Evolutionary conservation across 495 filamentous ascomycete species (phyloP).

Genomic region (Aspergillus asperescens): DNA sequence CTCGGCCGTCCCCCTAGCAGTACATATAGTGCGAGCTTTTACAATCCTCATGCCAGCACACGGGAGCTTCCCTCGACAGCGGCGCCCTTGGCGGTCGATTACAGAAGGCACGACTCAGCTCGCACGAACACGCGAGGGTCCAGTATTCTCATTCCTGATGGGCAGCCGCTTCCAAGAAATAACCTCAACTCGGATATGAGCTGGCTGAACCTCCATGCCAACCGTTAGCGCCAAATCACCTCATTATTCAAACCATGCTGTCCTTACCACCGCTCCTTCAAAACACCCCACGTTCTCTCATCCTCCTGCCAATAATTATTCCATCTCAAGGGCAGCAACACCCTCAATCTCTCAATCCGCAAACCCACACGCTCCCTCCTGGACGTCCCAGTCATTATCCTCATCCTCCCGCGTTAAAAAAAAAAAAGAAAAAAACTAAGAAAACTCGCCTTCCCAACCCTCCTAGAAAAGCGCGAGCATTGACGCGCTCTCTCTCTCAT

Average conservation of each 20-base stretch:
- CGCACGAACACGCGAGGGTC: constrained; percentile 32
- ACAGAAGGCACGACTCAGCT: constrained; percentile 14
- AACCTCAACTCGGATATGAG: constrained; percentile 61
- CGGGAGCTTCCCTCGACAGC: constrained; percentile 26
- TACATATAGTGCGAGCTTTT: constrained; percentile 53
- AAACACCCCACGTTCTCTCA: background rate
- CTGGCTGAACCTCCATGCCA: constrained; percentile 61
- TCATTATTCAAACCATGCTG: background rate
- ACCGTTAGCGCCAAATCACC: constrained; percentile 25
- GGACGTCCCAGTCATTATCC: no score
- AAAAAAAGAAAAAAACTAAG: background rate
- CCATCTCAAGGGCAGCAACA: background rate
- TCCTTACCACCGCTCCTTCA: background rate
- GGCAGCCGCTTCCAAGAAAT: constrained; percentile 37
- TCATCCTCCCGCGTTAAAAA: no score
- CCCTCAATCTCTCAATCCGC: background rate
- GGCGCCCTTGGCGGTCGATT: constrained; percentile 9
- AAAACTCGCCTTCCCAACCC: no score
- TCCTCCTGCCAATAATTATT: no score
- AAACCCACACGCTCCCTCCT: background rate
- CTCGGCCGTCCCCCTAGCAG: constrained; percentile 53
- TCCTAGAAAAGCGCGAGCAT: background rate
- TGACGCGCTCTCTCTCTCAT: background rate
- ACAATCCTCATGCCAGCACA: constrained; percentile 38
- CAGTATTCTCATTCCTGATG: constrained; percentile 33